These are phyloP conservation scores for Metroxylon sagu DNA, from an alignment of 176 grass and related monocot genomes.

Conservation along the genomic window DNA sequence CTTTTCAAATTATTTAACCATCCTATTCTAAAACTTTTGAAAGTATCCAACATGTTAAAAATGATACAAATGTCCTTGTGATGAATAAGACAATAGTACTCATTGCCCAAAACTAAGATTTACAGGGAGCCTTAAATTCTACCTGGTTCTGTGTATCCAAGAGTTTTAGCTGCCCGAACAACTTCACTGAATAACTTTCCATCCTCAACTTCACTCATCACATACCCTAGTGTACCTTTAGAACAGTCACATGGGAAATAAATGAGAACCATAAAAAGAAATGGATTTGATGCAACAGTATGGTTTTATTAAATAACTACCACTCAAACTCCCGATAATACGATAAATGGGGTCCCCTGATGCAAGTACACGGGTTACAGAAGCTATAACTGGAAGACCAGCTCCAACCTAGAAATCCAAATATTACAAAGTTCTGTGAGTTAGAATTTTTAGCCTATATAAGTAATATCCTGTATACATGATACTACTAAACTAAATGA, in stretches of 20 bases:
- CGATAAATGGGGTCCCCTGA: constrained; percentile 80
- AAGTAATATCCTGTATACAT: no score
- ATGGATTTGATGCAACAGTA: constrained; percentile 4
- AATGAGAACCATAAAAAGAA: constrained; percentile 1
- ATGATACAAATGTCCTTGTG: no score
- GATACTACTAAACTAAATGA: no score
- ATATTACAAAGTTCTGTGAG: constrained; percentile 6
- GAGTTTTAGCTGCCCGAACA: constrained; percentile 68
- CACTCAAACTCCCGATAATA: constrained; percentile 81
- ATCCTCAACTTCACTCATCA: constrained; percentile 89
- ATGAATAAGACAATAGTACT: neutral
- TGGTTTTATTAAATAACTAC: constrained; percentile 27
- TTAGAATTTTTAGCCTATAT: no score
- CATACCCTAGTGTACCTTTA: constrained; percentile 87
- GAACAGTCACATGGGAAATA: constrained; percentile 3
- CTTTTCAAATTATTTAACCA: no score
- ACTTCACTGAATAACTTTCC: constrained; percentile 78
- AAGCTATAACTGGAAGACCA: constrained; percentile 86
- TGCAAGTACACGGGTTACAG: constrained; percentile 55
- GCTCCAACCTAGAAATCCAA: constrained; percentile 70
- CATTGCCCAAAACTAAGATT: neutral
- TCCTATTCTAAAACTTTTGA: no score
- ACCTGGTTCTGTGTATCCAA: constrained; percentile 97
- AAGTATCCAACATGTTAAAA: no score
- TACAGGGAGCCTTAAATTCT: neutral